Evolutionary conservation across 441 rosid genomes (phyloP), one percentile per base, ranked within the genome.

Genomic region (Erodium chrysanthum): DNA sequence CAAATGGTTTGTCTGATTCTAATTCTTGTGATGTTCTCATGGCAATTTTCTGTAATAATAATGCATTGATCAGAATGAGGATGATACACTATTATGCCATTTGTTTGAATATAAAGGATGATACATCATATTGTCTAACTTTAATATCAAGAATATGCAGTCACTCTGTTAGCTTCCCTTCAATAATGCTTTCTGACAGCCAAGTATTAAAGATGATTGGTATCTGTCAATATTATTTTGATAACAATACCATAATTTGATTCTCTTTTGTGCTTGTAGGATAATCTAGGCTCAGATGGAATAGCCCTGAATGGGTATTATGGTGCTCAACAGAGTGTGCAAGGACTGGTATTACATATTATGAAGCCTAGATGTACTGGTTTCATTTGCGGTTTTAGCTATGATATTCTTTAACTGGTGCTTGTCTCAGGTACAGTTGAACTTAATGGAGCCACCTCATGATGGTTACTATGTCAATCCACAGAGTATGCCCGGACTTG

Each of bases 371-470:
- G 35, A 31, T 31, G 4, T 31, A 31, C 54, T 52, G 25, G 56
- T 15, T 70, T 8, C 18, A 20, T 7, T 8, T 31, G 5, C 15
- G 25, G 25, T 54, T 6, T 11, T 15, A 17, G 8, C 58, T 15
- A 5, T 50, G 18, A 52, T 25, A 3, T 20, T 33, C 67, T 74
- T 59, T 5, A 75, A 63, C 40, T 66, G 74, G 66, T 68, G 52
- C 62, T 56, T 4, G 67, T 70, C 68, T 48, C 75, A 80, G 78
- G 80, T 83, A 56, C 83, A 82, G 77, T 73, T 85, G 72, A 85
- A 83, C 75, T 73, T 85, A 66, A 85, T 85, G 89, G 89, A 83
- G 77, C 89, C 85, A 20, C 87, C 89, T 35, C 87, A 80, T 37
- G 89, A 85, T 78, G 87, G 79, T 61, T 83, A 81, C 81, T 83